phyloP scores from a whole-genome alignment of 2,329 filamentous ascomycete species.

The Trichoderma sp. region DNA sequence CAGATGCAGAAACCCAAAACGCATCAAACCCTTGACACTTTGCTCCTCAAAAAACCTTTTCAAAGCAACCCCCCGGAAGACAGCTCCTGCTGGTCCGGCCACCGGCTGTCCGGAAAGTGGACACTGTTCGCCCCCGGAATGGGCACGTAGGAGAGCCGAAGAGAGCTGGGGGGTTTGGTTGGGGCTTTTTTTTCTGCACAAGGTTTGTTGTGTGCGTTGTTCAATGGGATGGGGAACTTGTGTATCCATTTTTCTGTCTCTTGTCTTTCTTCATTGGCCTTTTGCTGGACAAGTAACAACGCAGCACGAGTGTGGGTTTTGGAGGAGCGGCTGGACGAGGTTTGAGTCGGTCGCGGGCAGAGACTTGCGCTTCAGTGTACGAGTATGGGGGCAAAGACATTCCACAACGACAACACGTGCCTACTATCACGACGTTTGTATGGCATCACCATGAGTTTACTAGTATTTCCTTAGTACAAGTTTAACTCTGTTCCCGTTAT shows the following conservation, averaged over 20 bases:
- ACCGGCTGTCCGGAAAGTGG: slow-evolving; percentile 13
- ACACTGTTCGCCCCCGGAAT: not conserved
- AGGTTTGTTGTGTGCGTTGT: not conserved
- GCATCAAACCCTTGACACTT: not conserved
- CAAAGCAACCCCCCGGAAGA: not conserved
- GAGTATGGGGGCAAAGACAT: not conserved
- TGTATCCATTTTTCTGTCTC: not conserved
- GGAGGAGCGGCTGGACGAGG: not conserved
- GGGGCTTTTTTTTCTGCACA: not conserved
- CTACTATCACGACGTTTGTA: not conserved
- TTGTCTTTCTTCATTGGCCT: not conserved
- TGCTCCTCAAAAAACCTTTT: not conserved
- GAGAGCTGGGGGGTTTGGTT: not conserved
- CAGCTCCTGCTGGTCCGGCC: not conserved
- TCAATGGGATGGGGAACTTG: not conserved
- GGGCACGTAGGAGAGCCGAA: not conserved
- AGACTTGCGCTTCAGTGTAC: not conserved
- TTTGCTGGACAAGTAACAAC: not conserved
- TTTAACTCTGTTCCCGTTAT: not conserved
- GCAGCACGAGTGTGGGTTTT: not conserved
- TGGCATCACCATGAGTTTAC: not conserved
- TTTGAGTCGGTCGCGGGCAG: not conserved
- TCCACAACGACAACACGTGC: not conserved
- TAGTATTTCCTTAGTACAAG: not conserved
- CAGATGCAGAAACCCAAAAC: not conserved